Percentiles rank a stretch among this genome's conserved stretches.
phyloP scores from a whole-genome alignment of 1,284 basidiomycete genomes.

The Rhodotorula sp. region DNA sequence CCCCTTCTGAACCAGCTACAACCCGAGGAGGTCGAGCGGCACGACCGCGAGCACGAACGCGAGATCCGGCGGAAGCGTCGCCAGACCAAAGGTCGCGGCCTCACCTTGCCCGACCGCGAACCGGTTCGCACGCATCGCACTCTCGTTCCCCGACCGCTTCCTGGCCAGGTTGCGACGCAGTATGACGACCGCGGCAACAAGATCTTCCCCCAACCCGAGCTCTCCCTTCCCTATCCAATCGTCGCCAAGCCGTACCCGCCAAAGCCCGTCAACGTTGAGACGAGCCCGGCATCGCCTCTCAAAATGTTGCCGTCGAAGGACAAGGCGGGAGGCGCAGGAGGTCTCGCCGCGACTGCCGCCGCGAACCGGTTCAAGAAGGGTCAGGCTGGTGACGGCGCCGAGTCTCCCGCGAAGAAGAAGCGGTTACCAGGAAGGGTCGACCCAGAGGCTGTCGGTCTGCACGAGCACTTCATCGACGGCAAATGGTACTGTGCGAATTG shows the following conservation, averaged over 20 bases:
- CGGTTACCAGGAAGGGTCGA: not conserved
- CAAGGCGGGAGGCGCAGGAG: not conserved
- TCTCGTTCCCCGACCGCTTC: constrained; percentile 43
- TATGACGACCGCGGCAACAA: constrained; percentile 37
- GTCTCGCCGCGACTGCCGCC: constrained; percentile 2
- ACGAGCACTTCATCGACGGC: constrained; percentile 74
- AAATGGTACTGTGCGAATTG: constrained; percentile 85
- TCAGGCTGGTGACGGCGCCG: not conserved
- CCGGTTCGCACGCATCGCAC: constrained; percentile 88
- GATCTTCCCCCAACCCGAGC: constrained; percentile 56
- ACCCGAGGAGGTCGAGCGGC: constrained; percentile 80
- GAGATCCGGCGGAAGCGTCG: constrained; percentile 76
- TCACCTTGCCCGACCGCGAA: constrained; percentile 88
- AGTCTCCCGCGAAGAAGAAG: constrained; percentile 4
- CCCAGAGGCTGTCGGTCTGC: constrained; percentile 46
- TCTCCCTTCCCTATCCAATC: constrained; percentile 64
- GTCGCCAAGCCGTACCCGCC: constrained; percentile 14
- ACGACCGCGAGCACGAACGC: constrained; percentile 87
- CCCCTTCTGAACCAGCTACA: constrained; percentile 85
- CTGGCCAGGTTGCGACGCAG: constrained; percentile 59
- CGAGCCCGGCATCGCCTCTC: constrained; percentile 15
- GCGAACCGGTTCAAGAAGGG: constrained; percentile 11
- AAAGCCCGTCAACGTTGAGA: constrained; percentile 26
- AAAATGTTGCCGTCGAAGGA: constrained; percentile 14
- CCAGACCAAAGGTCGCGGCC: constrained; percentile 84